phyloP scores from a whole-genome alignment of 805 yeast genomes.

The Wickerhamomyces rabaulensis region DNA sequence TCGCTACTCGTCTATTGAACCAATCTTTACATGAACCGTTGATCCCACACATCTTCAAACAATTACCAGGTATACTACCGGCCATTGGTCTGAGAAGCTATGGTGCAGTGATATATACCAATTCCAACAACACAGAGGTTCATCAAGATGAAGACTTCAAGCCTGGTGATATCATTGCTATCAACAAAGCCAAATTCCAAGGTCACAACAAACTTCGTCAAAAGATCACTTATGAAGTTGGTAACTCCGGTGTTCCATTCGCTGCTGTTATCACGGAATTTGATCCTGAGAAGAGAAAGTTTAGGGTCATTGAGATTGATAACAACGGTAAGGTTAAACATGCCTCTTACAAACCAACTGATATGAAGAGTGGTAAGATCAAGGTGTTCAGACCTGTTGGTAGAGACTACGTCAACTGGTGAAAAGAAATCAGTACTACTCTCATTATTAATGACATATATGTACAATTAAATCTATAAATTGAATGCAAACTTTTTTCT shows the following conservation, averaged over 20 bases:
- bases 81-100: constrained; percentile 63
- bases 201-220: constrained; percentile 53
- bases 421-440: constrained; percentile 1
- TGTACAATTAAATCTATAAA: not conserved
- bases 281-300: constrained; percentile 67
- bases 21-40: constrained; percentile 22
- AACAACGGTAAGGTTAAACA: constrained; percentile 46
- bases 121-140: constrained; percentile 41
- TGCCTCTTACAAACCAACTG: constrained; percentile 61
- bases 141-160: constrained; percentile 55
- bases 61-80: constrained; percentile 39
- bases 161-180: constrained; percentile 81
- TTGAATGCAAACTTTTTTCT: not conserved
- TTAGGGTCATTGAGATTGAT: constrained; percentile 60
- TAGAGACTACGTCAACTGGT: constrained; percentile 72
- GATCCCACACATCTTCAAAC: constrained; percentile 31
- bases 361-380: constrained; percentile 73
- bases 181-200: constrained; percentile 69
- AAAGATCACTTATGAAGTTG: constrained; percentile 55
- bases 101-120: constrained; percentile 69
- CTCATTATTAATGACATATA: not conserved
- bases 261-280: constrained; percentile 63
- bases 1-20: constrained; percentile 35
- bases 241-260: constrained; percentile 48
- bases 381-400: constrained; percentile 78